A percentile compares a stretch with the other conserved stretches of the same genome.
phyloP scores from a whole-genome alignment of 306 rosid genomes.

The Vigna reflexopilosa region DNA sequence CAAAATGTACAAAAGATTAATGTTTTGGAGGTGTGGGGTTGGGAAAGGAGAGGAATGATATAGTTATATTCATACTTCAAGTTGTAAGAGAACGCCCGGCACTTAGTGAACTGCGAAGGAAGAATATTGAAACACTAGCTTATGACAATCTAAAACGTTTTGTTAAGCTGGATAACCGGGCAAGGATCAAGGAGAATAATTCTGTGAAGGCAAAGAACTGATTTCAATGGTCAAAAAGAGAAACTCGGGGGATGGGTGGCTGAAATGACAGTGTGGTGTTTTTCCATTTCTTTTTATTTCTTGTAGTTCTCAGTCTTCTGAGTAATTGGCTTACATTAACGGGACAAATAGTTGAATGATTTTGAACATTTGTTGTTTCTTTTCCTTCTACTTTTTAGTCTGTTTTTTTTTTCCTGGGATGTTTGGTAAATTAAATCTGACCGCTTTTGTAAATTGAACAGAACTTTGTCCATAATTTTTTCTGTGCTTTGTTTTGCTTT shows the following conservation, averaged over 20 bases:
- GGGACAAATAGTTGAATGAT: slow-evolving; percentile 31
- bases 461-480: slow-evolving; percentile 25
- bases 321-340: slow-evolving; percentile 13
- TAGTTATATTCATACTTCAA: not conserved
- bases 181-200: slow-evolving; percentile 85
- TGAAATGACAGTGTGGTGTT: slow-evolving; percentile 1
- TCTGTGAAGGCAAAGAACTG: slow-evolving; percentile 74
- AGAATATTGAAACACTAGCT: slow-evolving; percentile 61
- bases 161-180: slow-evolving; percentile 84
- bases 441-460: slow-evolving; percentile 36
- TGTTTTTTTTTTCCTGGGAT: not conserved
- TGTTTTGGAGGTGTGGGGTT: not conserved
- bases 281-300: slow-evolving; percentile 9
- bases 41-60: not conserved
- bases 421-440: slow-evolving; percentile 20
- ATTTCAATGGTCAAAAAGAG: slow-evolving; percentile 38
- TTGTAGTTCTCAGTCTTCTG: slow-evolving; percentile 33
- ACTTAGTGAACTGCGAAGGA: slow-evolving; percentile 78
- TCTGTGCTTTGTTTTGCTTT: not conserved
- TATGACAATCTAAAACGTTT: slow-evolving; percentile 76
- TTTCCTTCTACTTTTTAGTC: slow-evolving; percentile 1
- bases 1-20: not conserved
- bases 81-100: slow-evolving; percentile 48
- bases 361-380: slow-evolving; percentile 24
- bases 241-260: not conserved